Evolutionary conservation across 352 stramenopile genomes (phyloP), one percentile per base, ranked within the genome.

Genomic region (Phytophthora fragariae): DNA sequence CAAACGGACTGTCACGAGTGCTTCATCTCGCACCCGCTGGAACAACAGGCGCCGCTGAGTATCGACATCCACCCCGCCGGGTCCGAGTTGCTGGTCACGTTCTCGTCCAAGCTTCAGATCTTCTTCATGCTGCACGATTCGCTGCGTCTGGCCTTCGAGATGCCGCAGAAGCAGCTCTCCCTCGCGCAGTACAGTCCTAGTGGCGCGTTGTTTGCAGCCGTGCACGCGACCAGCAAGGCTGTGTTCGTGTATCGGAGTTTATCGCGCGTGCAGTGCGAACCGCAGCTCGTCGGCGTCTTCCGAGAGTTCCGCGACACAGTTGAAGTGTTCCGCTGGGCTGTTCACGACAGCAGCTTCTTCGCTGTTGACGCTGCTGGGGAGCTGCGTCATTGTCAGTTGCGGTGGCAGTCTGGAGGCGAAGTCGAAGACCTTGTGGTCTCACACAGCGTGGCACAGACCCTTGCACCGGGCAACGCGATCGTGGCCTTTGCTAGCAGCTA

Each of bases 61-160:
- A 49, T 92, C 6, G 88, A 93, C 54, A 50, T 95, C 19, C 86
- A 94, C 29, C 86, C 88, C 9, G 70, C 60, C 15, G 88, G 86
- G 1, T 68, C 73, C 0, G 88, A 94, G 54, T 19, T 95, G 19
- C 24, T 89, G 0, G 58, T 95, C 14, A 75, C 81, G 0, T 85
- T 94, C 50, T 52, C 60, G 31, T 77, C 73, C 11, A 92, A 90
- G 58, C 49, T 95, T 19, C 74, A 91, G 50, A 75, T 94, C 5
- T 93, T 80, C 64, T 80, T 84, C 14, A 67, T 92, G 11, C 66
- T 95, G 24, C 81, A 92, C 41, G 86, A 95, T 58, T 76, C 80
- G 0, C 54, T 95, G 3, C 79, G 81, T 19, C 68, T 93, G 14
- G 81, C 65, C 31, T 95, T 92, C 56, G 88, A 95, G 58, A 65